Percentiles rank a stretch among this genome's conserved stretches.
These are phyloP conservation scores for Albifimbria verrucaria DNA, from an alignment of 2,329 filamentous ascomycete genomes.

Conservation along the genomic window DNA sequence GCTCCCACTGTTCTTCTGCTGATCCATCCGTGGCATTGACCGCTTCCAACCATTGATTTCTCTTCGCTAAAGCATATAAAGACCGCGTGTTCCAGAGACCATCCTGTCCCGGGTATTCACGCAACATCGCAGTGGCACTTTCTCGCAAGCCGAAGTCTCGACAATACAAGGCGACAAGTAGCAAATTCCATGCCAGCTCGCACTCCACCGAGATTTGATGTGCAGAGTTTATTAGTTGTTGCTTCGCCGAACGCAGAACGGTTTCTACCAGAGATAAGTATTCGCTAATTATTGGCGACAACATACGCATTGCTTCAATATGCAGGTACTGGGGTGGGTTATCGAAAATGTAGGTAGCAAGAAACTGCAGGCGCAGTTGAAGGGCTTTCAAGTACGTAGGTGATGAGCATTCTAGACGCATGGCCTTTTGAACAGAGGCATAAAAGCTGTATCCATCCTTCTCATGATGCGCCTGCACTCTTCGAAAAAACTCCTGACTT, in stretches of 20 bases:
- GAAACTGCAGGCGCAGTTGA: constrained; percentile 26
- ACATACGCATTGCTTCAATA: constrained; percentile 12
- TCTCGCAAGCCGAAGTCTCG: constrained; percentile 28
- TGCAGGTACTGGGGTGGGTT: constrained; percentile 22
- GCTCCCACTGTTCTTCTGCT: constrained; percentile 25
- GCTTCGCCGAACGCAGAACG: constrained; percentile 7
- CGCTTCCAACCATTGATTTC: constrained; percentile 23
- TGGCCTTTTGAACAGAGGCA: constrained; percentile 28
- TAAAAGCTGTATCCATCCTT: constrained; percentile 23
- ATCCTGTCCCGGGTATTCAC: constrained; percentile 30
- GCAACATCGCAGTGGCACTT: constrained; percentile 24
- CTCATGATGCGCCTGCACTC: constrained; percentile 4
- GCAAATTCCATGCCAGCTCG: constrained; percentile 18
- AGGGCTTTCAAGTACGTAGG: constrained; percentile 24
- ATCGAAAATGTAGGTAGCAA: constrained; percentile 24
- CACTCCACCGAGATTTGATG: constrained; percentile 19
- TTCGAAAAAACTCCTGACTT: constrained; percentile 10
- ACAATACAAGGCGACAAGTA: constrained; percentile 22
- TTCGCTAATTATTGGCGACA: constrained; percentile 27
- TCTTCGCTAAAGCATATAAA: constrained; percentile 22
- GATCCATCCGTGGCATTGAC: constrained; percentile 23
- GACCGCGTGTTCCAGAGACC: constrained; percentile 26
- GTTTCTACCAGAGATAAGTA: constrained; percentile 27
- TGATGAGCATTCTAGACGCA: not conserved
- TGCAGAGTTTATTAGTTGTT: not conserved